phyloP scores from a whole-genome alignment of 768 basidiomycete species.

The Rhodotorula diobovata region DNA sequence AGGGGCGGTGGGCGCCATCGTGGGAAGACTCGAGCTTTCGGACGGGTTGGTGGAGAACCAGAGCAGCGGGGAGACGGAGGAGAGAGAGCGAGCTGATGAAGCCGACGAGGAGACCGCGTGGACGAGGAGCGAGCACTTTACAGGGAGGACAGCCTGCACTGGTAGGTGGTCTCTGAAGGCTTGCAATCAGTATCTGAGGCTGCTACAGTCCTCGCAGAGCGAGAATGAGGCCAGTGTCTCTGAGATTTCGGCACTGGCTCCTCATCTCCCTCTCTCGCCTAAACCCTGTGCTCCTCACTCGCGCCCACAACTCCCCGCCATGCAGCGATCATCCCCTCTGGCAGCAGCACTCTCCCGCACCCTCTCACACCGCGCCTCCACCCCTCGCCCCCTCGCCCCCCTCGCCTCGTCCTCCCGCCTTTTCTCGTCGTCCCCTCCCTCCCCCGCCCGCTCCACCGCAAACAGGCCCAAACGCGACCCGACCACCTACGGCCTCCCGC shows the following conservation, averaged over 20 bases:
- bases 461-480: slow-evolving; percentile 38
- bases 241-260: too few species aligned
- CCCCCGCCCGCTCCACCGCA: slow-evolving; percentile 16
- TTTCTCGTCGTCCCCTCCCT: slow-evolving; percentile 3
- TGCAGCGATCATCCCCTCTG: background rate
- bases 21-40: background rate
- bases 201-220: too few species aligned
- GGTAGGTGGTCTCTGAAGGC: too few species aligned
- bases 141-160: too few species aligned
- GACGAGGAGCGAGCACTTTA: too few species aligned
- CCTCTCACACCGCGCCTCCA: background rate
- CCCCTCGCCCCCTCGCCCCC: background rate
- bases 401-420: background rate
- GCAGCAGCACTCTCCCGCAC: background rate
- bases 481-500: slow-evolving; percentile 37
- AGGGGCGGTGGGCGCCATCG: too few species aligned
- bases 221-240: too few species aligned
- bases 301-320: background rate
- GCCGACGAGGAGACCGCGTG: too few species aligned
- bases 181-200: too few species aligned
- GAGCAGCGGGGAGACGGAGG: background rate
- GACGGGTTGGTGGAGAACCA: background rate
- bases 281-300: too few species aligned
- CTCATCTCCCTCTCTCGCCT: background rate
- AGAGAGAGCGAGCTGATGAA: too few species aligned